Evolutionary conservation across 805 yeast species (phyloP), one percentile per base, ranked within the genome.

Genomic region (Pichia manshurica): DNA sequence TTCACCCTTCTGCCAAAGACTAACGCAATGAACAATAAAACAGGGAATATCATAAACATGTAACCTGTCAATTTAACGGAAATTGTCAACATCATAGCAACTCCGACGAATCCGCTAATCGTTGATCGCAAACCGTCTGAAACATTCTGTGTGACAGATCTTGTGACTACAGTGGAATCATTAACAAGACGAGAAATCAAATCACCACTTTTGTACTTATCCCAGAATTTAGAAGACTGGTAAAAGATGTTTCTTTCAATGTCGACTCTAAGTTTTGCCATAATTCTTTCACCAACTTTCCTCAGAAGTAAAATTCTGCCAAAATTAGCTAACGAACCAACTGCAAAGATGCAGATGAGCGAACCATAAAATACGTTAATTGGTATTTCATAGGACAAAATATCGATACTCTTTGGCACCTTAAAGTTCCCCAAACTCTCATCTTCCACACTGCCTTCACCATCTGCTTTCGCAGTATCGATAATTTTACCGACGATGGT

Each of bases 211-310:
- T 90, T 79, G 50, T 93, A 89, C 29, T 81, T 80, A 59, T 91
- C 98, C 67, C 90, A 81, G 59, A 91, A 91, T 54, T 85, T 84
- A 4, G 95, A 82, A 63, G 90, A 96, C 61, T 90, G 96, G 41
- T 80, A 79, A 47, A 91, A 72, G 15, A 91, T 78, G 42, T 84
- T 86, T 59, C 79, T 78, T 64, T 88, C 79, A 33, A 91, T 78
- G 47, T 87, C 74, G 9, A 91, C 74, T 57, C 98, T 75, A 53
- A 91, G 67, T 50, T 93, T 75, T 8, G 96, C 91, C 51, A 90
- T 95, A 33, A 91, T 70, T 52, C 86, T 75, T 64, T 91, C 98
- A 45, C 97, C 96, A 12, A 86, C 85, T 2, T 82, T 71, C 54
- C 90, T 77, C 59, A 91, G 69, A 13, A 87, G 66, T 35, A 84